Base-by-base conservation (phyloP, 192 early-diverging fungal genomes). In the Dissophora ornata region DNA sequence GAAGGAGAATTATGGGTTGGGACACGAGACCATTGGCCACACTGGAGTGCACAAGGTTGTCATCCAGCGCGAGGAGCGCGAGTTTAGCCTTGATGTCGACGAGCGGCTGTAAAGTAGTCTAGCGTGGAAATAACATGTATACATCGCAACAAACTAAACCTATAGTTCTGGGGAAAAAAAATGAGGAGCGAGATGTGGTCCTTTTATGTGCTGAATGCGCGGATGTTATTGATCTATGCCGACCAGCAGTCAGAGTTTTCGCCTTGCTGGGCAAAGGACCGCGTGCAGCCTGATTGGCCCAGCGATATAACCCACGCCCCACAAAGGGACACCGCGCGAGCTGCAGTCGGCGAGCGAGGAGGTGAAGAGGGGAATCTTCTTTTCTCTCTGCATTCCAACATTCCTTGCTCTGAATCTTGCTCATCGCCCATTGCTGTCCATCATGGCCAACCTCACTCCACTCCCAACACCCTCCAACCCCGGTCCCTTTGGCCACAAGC, bases 401-500 rank as follows among this genome's bases (percentile, higher is more conserved):
- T 33, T 12, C 34, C 38, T 15, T 25, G n/a, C 8, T 29, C 38
- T 45, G 21, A 38, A 28, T 22, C 34, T 19, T 38, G 19, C 18
- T 32, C 53, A 11, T 44, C 24, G 4, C 26, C 12, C 49, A 29
- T 51, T 29, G 6, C 49, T 5, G 5, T 51, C 9, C 49, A 24
- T 8, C 46, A 38, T 52, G 47, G 29, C 63, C 40, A 48, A 18
- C 40, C 25, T 25, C 3, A 32, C 49, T 0, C 1, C 34, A 12
- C 38, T 77, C 38, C 65, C 73, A 0, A 56, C 73, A 0, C 58
- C 73, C 21, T 10, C 36, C 4, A 36, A 67, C 18, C 73, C 73
- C 25, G 73, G 73, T 18, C 64, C 73, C n/a, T 83, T 87, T 52
- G 86, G 86, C 16, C 79, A 70, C 64, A 56, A 71, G 34, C 54